Evolutionary conservation across 1,284 basidiomycete genomes (phyloP).

Genomic region (Sanguinoderma infundibulare): DNA sequence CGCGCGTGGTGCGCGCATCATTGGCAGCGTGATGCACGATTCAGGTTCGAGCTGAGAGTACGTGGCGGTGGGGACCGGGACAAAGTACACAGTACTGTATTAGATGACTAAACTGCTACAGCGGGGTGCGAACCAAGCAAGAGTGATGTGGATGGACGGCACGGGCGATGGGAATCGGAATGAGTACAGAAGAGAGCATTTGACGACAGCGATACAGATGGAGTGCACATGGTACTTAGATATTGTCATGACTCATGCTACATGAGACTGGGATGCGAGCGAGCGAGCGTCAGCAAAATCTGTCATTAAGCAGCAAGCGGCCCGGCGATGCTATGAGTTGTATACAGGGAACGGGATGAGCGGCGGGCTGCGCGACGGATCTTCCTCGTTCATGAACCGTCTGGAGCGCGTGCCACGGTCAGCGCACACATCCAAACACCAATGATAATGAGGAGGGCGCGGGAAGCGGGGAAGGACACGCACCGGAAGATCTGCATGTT

Average conservation of each 20-base stretch:
- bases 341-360: constrained; percentile 41
- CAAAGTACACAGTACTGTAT: too few relatives aligned
- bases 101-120: constrained; percentile 9
- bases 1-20: neutral
- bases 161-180: neutral
- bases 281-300: neutral
- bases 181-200: constrained; percentile 3
- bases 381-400: constrained; percentile 62
- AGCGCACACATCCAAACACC: constrained; percentile 1
- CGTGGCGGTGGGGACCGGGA: neutral
- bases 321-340: constrained; percentile 12
- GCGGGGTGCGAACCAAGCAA: neutral
- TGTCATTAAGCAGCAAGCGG: neutral
- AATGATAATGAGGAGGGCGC: neutral
- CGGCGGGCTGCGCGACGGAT: constrained; percentile 54
- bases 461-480: neutral
- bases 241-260: neutral
- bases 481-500: constrained; percentile 32
- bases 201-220: constrained; percentile 1
- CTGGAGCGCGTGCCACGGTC: constrained; percentile 38
- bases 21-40: too few relatives aligned
- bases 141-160: neutral
- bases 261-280: neutral
- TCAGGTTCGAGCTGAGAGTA: too few relatives aligned
- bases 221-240: neutral